Evolutionary conservation across 306 rosid species (phyloP).

Genomic region (Dryas drummondii): DNA sequence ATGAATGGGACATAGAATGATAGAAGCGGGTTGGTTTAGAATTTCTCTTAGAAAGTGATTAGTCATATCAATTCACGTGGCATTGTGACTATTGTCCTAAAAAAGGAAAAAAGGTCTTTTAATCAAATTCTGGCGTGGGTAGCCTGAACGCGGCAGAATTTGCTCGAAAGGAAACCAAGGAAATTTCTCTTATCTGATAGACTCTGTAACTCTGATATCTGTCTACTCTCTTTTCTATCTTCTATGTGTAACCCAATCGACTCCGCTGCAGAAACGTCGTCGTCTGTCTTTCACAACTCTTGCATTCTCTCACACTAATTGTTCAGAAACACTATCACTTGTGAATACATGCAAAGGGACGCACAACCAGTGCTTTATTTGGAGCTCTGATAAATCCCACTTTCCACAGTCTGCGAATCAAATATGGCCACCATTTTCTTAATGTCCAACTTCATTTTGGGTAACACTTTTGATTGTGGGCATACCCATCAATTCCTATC

Average conservation of each 20-base stretch:
- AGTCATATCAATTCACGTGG: too few species aligned
- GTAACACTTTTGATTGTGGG: conserved; percentile 26
- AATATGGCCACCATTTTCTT: conserved; percentile 29
- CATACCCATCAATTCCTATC: conserved; percentile 27
- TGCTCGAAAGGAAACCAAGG: too few species aligned
- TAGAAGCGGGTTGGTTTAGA: too few species aligned
- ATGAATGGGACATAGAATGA: too few species aligned
- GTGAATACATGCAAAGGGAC: background rate
- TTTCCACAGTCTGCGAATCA: conserved; percentile 1
- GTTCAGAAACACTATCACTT: too few species aligned
- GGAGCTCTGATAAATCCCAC: conserved; percentile 8
- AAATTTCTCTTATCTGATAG: background rate
- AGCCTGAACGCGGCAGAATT: too few species aligned
- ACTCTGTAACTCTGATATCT: too few species aligned
- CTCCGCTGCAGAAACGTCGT: background rate
- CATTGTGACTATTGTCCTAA: too few species aligned
- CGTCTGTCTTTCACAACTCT: background rate
- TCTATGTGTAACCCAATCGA: background rate
- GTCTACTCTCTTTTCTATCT: too few species aligned
- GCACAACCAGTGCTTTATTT: background rate
- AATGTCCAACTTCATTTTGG: conserved; percentile 16
- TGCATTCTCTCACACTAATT: background rate
- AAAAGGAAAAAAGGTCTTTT: too few species aligned
- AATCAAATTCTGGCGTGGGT: too few species aligned
- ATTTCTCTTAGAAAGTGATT: too few species aligned